Conservation (phyloP, 2,329 filamentous ascomycete genomes). For the Chrysosporium queenslandicum region DNA sequence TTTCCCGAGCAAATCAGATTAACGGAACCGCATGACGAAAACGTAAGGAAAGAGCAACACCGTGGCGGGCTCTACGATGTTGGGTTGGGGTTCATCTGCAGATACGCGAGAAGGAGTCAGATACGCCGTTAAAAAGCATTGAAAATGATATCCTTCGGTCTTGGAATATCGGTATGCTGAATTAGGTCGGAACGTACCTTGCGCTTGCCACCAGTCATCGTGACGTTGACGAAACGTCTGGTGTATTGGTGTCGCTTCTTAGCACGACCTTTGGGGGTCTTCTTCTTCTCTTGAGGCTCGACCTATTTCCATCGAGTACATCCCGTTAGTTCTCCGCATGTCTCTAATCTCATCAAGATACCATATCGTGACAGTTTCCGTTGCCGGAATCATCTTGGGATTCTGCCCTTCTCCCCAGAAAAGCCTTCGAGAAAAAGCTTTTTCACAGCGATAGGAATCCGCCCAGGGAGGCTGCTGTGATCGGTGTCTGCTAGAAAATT, state of each 20-base stretch:
- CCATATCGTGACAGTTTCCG: background rate
- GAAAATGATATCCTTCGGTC: background rate
- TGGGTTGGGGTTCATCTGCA: conserved; percentile 79
- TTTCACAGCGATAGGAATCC: background rate
- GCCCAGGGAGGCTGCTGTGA: background rate
- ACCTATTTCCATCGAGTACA: conserved; percentile 45
- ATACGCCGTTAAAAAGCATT: background rate
- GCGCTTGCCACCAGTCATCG: conserved; percentile 93
- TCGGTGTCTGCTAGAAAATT: background rate
- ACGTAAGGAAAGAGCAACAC: background rate
- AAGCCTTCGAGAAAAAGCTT: background rate
- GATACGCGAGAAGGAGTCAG: background rate
- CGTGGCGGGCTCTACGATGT: conserved; percentile 47
- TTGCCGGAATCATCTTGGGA: background rate
- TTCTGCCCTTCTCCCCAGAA: no score
- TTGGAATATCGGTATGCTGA: background rate
- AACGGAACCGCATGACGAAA: conserved; percentile 12
- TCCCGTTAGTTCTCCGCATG: background rate
- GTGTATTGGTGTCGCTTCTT: conserved; percentile 97
- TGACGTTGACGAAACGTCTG: conserved; percentile 96
- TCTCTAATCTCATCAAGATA: background rate
- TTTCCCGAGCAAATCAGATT: conserved; percentile 7
- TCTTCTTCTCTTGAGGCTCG: conserved; percentile 88
- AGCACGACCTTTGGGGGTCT: conserved; percentile 92
- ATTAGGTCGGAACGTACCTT: conserved; percentile 54